Evolutionary conservation across 1,139 yeast genomes (phyloP).

Genomic region (Scheffersomyces segobiensis): DNA sequence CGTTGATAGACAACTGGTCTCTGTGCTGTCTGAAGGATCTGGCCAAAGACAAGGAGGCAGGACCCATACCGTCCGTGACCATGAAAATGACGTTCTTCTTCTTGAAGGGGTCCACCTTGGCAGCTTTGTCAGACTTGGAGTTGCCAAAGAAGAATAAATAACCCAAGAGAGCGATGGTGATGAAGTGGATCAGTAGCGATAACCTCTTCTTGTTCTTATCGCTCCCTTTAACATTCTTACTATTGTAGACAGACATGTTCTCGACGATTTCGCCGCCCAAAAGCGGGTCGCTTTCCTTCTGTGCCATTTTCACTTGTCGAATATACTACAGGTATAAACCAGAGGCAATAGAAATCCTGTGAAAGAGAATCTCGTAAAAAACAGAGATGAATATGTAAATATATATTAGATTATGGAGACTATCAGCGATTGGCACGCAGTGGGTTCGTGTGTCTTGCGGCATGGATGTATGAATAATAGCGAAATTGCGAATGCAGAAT

Average conservation of each 20-base stretch:
- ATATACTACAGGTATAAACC: neutral
- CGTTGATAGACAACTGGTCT: constrained; percentile 20
- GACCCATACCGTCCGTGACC: constrained; percentile 34
- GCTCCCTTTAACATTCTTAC: constrained; percentile 8
- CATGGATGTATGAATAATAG: neutral
- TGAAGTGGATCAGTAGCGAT: constrained; percentile 7
- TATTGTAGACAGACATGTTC: constrained; percentile 7
- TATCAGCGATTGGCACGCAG: neutral
- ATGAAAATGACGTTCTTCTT: constrained; percentile 26
- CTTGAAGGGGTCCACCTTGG: constrained; percentile 9
- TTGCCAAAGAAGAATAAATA: constrained; percentile 8
- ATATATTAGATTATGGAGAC: neutral
- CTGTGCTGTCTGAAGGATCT: constrained; percentile 24
- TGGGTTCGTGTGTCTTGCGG: neutral
- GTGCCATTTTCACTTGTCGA: neutral
- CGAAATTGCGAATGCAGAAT: neutral
- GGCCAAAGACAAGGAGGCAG: constrained; percentile 27
- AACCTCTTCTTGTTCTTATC: constrained; percentile 1
- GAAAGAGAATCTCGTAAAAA: neutral
- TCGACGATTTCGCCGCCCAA: constrained; percentile 11
- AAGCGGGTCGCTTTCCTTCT: constrained; percentile 13
- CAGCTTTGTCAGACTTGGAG: constrained; percentile 1
- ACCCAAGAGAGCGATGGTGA: constrained; percentile 8
- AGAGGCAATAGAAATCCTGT: neutral
- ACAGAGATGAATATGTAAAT: neutral